phyloP scores from a whole-genome alignment of 495 filamentous ascomycete genomes.

The Friedmanniomyces endolithicus region DNA sequence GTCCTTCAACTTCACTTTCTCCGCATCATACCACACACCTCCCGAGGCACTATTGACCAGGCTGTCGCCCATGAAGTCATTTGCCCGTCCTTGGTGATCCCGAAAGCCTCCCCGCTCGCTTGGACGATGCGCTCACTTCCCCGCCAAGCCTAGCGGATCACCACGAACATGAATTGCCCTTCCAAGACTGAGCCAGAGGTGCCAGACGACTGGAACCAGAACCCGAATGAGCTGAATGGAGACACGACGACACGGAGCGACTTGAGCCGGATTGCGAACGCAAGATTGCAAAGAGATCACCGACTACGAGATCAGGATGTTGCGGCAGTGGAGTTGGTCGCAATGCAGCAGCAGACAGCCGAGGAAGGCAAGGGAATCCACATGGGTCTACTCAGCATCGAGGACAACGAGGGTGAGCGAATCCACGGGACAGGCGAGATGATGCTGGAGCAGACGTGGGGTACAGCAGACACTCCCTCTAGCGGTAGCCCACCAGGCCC shows the following conservation, averaged over 20 bases:
- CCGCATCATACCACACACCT: background rate
- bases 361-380: background rate
- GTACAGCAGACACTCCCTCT: background rate
- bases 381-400: background rate
- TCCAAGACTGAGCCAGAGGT: constrained; percentile 40
- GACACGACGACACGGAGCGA: constrained; percentile 48
- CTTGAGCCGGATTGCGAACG: constrained; percentile 45
- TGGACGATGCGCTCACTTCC: background rate
- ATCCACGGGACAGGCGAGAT: background rate
- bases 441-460: constrained; percentile 8
- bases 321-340: constrained; percentile 13
- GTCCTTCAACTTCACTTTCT: background rate
- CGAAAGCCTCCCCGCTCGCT: background rate
- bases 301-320: constrained; percentile 21
- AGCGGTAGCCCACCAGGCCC: background rate
- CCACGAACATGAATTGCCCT: constrained; percentile 40
- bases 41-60: background rate
- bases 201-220: constrained; percentile 42
- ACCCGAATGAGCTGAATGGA: constrained; percentile 39
- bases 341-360: background rate
- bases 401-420: background rate
- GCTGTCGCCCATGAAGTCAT: background rate
- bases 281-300: constrained; percentile 32
- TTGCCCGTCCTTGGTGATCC: background rate
- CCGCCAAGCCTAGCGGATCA: background rate